Percentiles rank a stretch among this genome's conserved stretches.
phyloP scores from a whole-genome alignment of 2,329 filamentous ascomycete genomes.

The Alternaria incomplexa region DNA sequence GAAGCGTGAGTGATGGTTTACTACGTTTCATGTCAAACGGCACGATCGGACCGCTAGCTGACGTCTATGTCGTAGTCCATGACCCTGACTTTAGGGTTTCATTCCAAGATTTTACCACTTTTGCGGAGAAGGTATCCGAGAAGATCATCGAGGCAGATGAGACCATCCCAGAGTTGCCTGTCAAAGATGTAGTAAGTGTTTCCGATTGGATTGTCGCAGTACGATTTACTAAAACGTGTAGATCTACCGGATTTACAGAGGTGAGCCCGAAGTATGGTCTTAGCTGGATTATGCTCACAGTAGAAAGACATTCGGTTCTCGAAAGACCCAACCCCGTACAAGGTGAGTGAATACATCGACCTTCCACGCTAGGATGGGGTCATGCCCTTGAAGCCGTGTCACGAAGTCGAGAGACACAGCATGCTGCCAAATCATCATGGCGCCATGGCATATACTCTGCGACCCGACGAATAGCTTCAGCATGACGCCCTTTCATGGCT shows the following conservation, averaged over 20 bases:
- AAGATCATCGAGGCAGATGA: constrained; percentile 75
- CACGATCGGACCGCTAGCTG: constrained; percentile 7
- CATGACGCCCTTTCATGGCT: background rate
- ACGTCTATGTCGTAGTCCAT: constrained; percentile 62
- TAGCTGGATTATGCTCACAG: background rate
- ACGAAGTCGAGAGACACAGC: background rate
- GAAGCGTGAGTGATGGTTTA: constrained; percentile 58
- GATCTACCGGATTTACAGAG: constrained; percentile 83
- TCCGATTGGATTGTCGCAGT: background rate
- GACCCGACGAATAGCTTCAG: background rate
- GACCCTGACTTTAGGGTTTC: constrained; percentile 80
- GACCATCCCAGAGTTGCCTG: constrained; percentile 83
- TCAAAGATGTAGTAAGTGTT: constrained; percentile 73
- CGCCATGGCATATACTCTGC: background rate
- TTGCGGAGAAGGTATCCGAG: constrained; percentile 73
- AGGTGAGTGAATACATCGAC: constrained; percentile 60
- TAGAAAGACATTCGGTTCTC: constrained; percentile 75
- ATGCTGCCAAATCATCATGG: background rate
- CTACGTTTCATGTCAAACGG: background rate
- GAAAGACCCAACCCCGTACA: constrained; percentile 86
- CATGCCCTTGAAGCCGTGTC: background rate
- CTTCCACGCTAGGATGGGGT: background rate
- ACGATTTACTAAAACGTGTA: constrained; percentile 37
- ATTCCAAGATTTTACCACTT: constrained; percentile 81
- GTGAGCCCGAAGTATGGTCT: constrained; percentile 16